Evolutionary conservation across 345 rosid species (phyloP).

Genomic region (Ceriops decandra): DNA sequence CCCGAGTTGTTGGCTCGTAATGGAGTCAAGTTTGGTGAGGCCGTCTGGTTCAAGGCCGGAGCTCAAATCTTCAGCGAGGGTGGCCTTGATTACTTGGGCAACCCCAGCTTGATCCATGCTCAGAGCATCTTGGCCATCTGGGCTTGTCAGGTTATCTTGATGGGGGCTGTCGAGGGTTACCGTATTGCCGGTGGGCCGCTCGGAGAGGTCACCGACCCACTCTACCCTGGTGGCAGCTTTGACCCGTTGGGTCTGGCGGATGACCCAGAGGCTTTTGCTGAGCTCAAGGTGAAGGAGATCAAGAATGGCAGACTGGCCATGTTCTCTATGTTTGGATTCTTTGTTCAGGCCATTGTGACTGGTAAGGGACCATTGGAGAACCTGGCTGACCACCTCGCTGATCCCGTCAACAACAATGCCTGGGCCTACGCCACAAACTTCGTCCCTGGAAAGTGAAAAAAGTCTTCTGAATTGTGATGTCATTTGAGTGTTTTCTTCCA

Average conservation of each 20-base stretch:
- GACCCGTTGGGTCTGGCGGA: slow-evolving; percentile 80
- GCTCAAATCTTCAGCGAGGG: slow-evolving; percentile 77
- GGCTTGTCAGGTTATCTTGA: slow-evolving; percentile 61
- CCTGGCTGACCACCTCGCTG: slow-evolving; percentile 78
- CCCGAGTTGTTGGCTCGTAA: slow-evolving; percentile 71
- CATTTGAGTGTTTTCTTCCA: no score
- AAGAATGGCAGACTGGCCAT: slow-evolving; percentile 82
- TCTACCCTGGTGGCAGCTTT: slow-evolving; percentile 78
- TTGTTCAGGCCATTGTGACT: slow-evolving; percentile 80
- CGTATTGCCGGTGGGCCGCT: slow-evolving; percentile 65
- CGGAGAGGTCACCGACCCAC: slow-evolving; percentile 65
- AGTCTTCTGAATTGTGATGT: neutral
- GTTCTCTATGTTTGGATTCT: slow-evolving; percentile 90
- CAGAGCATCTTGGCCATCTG: slow-evolving; percentile 79
- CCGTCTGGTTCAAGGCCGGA: slow-evolving; percentile 87
- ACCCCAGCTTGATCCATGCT: slow-evolving; percentile 78
- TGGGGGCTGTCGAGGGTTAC: slow-evolving; percentile 83
- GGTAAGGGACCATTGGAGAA: slow-evolving; percentile 79
- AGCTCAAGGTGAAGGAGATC: slow-evolving; percentile 75
- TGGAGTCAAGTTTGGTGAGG: slow-evolving; percentile 74
- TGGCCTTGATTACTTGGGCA: slow-evolving; percentile 78
- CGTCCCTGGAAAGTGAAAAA: neutral
- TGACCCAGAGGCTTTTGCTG: slow-evolving; percentile 84
- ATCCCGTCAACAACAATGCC: slow-evolving; percentile 86
- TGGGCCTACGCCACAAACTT: slow-evolving; percentile 55